Evolutionary conservation across 495 filamentous ascomycete species (phyloP).

Genomic region (Aspergillus olivimuriae): DNA sequence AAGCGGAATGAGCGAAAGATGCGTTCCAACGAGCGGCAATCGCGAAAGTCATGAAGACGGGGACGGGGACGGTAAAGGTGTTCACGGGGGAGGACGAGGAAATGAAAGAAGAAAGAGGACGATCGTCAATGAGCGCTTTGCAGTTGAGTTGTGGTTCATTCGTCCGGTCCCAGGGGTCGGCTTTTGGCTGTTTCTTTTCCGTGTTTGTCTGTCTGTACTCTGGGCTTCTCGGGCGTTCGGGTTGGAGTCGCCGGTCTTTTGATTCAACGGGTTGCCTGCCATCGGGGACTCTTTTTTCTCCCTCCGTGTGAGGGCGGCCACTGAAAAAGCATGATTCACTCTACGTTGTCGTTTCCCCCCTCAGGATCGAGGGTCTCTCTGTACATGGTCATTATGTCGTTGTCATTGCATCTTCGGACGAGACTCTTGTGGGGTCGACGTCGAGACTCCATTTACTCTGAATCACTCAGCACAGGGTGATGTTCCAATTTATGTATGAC

Average conservation of each 20-base stretch:
- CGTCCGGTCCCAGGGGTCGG: neutral
- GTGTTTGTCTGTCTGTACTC: constrained; percentile 15
- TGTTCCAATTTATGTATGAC: constrained; percentile 4
- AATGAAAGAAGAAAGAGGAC: neutral
- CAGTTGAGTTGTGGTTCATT: neutral
- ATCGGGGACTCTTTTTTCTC: too few relatives aligned
- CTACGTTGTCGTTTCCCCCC: too few relatives aligned
- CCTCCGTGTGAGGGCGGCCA: too few relatives aligned
- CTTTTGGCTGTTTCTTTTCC: constrained; percentile 10
- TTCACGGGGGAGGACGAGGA: neutral
- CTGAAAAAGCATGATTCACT: too few relatives aligned
- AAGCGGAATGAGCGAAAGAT: constrained; percentile 65
- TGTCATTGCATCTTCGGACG: too few relatives aligned
- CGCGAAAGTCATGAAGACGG: constrained; percentile 35
- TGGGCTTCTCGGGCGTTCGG: constrained; percentile 23
- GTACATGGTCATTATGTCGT: too few relatives aligned
- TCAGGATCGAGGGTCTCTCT: too few relatives aligned
- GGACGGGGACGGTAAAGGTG: constrained; percentile 1
- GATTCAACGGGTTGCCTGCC: too few relatives aligned
- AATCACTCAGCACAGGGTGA: too few relatives aligned
- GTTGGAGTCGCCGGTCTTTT: constrained; percentile 19
- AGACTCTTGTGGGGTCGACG: too few relatives aligned
- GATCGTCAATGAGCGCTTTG: constrained; percentile 1
- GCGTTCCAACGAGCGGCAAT: constrained; percentile 59
- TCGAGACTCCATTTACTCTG: constrained; percentile 1